Conservation (phyloP, 2,329 filamentous ascomycete genomes). For the Periconia sp. region DNA sequence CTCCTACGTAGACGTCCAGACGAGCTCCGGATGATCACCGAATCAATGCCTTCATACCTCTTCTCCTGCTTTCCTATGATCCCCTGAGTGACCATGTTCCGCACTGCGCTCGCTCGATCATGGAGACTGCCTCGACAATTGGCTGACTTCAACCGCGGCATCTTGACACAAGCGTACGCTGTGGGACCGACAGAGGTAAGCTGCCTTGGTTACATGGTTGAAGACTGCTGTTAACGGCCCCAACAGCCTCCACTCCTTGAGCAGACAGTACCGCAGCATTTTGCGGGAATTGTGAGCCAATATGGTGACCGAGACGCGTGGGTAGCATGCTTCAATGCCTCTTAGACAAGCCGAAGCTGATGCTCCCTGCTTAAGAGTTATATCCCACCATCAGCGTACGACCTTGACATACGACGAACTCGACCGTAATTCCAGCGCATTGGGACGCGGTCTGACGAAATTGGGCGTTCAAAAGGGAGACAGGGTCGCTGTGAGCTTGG, state of each 20-base stretch:
- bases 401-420: constrained; percentile 76
- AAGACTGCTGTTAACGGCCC: constrained; percentile 17
- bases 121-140: constrained; percentile 8
- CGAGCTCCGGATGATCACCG: too few species aligned
- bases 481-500: constrained; percentile 83
- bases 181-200: constrained; percentile 41
- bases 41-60: too few species aligned
- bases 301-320: constrained; percentile 70
- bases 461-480: constrained; percentile 81
- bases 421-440: constrained; percentile 75
- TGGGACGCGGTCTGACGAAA: constrained; percentile 73
- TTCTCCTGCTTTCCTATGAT: not conserved
- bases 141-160: constrained; percentile 23
- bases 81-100: constrained; percentile 31
- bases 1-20: too few species aligned
- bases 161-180: constrained; percentile 40
- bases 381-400: constrained; percentile 66
- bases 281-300: constrained; percentile 66
- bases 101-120: constrained; percentile 28
- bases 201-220: constrained; percentile 8
- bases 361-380: constrained; percentile 52
- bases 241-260: constrained; percentile 70
- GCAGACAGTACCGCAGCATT: constrained; percentile 75
- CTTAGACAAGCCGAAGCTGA: too few species aligned
- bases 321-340: constrained; percentile 30